phyloP scores from a whole-genome alignment of 306 rosid species.

The Abrus pulchellus region DNA sequence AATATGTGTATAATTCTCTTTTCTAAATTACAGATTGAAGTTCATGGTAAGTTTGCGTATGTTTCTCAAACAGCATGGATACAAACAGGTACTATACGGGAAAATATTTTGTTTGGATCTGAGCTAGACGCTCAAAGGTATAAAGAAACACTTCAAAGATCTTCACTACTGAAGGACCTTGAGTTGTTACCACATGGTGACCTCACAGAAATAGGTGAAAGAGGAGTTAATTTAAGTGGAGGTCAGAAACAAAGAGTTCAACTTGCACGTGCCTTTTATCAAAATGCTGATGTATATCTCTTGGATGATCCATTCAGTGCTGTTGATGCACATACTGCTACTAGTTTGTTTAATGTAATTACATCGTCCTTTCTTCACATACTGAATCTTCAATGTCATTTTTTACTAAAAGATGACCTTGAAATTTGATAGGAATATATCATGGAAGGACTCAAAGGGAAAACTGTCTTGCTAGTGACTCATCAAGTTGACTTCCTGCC shows the following conservation, averaged over 20 bases:
- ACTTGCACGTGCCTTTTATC: slow-evolving; percentile 75
- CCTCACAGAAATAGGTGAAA: slow-evolving; percentile 22
- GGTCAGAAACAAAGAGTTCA: slow-evolving; percentile 29
- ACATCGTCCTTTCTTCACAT: background rate
- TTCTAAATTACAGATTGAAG: slow-evolving; percentile 46
- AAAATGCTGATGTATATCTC: slow-evolving; percentile 68
- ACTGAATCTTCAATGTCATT: background rate
- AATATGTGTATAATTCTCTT: background rate
- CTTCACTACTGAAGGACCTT: slow-evolving; percentile 6
- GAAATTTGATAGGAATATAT: slow-evolving; percentile 51
- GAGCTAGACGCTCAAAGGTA: slow-evolving; percentile 53
- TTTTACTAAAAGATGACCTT: background rate
- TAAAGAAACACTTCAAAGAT: slow-evolving; percentile 36
- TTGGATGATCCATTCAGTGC: slow-evolving; percentile 72
- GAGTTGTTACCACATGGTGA: slow-evolving; percentile 14
- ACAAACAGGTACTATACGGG: slow-evolving; percentile 59
- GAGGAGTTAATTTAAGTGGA: slow-evolving; percentile 26
- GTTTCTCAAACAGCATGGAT: slow-evolving; percentile 68
- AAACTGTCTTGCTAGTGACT: slow-evolving; percentile 61
- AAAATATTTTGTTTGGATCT: slow-evolving; percentile 60
- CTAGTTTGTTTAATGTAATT: slow-evolving; percentile 54
- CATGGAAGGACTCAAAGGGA: slow-evolving; percentile 56
- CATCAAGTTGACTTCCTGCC: slow-evolving; percentile 70
- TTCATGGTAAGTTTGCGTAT: slow-evolving; percentile 56
- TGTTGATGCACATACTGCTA: slow-evolving; percentile 63